These are phyloP conservation scores for Marchantia paleacea DNA, from an alignment of 225 moss, liverwort and hornwort genomes.

Conservation along the genomic window DNA sequence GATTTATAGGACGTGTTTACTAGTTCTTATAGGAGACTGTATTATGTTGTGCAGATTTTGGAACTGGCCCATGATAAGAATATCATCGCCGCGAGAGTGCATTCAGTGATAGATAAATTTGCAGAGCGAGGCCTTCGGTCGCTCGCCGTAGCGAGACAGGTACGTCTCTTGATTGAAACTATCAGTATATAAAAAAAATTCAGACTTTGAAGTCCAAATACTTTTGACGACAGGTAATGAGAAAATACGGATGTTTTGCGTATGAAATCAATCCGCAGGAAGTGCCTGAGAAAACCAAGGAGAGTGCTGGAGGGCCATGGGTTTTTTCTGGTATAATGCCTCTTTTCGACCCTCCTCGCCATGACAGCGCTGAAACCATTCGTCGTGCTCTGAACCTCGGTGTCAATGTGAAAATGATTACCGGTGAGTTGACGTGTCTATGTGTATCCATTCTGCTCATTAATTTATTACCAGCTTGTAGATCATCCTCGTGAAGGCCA, in stretches of 20 bases:
- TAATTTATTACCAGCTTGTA: background rate
- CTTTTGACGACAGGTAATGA: background rate
- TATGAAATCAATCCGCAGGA: constrained; percentile 21
- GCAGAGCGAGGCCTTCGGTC: constrained; percentile 41
- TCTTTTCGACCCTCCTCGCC: constrained; percentile 40
- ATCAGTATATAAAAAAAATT: background rate
- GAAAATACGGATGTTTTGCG: background rate
- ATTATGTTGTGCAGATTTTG: constrained; percentile 30
- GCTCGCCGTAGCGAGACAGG: constrained; percentile 40
- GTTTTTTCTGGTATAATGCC: constrained; percentile 33
- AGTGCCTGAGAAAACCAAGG: constrained; percentile 30
- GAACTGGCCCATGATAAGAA: constrained; percentile 24
- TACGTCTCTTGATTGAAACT: background rate
- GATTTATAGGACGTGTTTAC: too few species aligned
- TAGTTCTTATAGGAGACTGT: background rate
- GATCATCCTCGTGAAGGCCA: too few species aligned
- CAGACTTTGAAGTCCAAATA: background rate
- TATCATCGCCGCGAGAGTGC: constrained; percentile 23
- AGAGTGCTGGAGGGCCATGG: constrained; percentile 36
- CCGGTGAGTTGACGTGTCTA: constrained; percentile 18
- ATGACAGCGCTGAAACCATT: constrained; percentile 44
- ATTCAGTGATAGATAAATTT: constrained; percentile 34
- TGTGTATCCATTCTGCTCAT: background rate
- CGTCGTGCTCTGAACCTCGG: constrained; percentile 35
- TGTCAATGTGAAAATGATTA: constrained; percentile 47